Conservation (phyloP, 2,329 filamentous ascomycete genomes). For the Sporothrix globosa region DNA sequence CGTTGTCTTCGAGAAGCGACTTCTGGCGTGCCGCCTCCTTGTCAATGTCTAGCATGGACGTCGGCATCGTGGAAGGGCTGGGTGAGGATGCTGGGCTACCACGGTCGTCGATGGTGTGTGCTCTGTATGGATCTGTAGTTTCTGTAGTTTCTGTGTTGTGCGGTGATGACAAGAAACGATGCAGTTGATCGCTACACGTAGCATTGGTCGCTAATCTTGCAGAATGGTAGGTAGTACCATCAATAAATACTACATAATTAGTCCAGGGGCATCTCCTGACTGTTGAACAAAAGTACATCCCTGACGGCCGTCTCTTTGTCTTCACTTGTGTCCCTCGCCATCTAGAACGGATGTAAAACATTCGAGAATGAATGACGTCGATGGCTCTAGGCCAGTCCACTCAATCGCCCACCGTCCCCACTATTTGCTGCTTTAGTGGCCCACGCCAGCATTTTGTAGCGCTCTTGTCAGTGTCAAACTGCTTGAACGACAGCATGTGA, state of each 20-base stretch:
- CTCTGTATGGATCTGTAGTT: too few relatives aligned
- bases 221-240: too few relatives aligned
- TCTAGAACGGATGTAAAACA: conserved; percentile 10
- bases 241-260: background rate
- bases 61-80: background rate
- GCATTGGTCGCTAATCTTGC: too few relatives aligned
- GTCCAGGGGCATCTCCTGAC: too few relatives aligned
- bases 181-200: too few relatives aligned
- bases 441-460: background rate
- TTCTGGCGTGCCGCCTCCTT: conserved; percentile 19
- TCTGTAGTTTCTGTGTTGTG: background rate
- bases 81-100: background rate
- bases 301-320: background rate
- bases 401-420: background rate
- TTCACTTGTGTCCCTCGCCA: background rate
- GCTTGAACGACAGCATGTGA: background rate
- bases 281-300: too few relatives aligned
- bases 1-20: conserved; percentile 21
- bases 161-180: too few relatives aligned
- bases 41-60: conserved; percentile 26
- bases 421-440: conserved; percentile 15
- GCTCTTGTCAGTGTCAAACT: background rate
- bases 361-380: conserved; percentile 20
- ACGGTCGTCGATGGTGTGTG: background rate
- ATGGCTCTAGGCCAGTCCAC: conserved; percentile 7